Base-by-base conservation (phyloP, 306 rosid species). In the Spatholobus suberectus region DNA sequence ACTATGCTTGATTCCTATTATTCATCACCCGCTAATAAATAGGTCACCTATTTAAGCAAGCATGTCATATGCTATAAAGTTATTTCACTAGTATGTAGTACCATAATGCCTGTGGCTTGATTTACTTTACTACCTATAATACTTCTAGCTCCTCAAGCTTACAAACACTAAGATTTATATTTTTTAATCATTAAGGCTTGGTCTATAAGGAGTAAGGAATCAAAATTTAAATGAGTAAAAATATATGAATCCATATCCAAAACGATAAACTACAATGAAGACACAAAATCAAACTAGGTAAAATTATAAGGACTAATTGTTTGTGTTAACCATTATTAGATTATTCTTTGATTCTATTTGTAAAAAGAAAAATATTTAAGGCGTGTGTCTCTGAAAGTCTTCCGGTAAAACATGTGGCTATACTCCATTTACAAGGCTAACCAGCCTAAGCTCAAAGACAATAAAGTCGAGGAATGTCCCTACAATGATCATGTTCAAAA, bases 1-100 rank as follows among this genome's bases (percentile, higher is more conserved):
- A 13, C 72, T 69, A 18, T 23, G 59, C n/a, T 74, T 81, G 75
- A 81, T 81, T 81, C 75, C 69, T 12, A 38, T 24, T 35, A 3
- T 32, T 9, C 61, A 51, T 15, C 67, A 35, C 58, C 49, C 17
- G 57, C 55, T 51, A 44, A 24, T 23, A 8, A 5, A 9, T 38
- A 5, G 21, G 11, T 27, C 40, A 27, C 40, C 11, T 61, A 13
- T 29, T 61, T 27, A 61, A 61, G 40, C 17, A 13, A 27, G 10
- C 40, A 61, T 61, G 18, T 13, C 38, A 58, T 59, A 6, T 61
- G 8, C 35, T 61, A n/a, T n/a, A n/a, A 26, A 61, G 17, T 59
- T 61, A 0, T 61, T 14, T 61, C 5, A 26, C 8, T 12, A 12
- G 68, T 13, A 61, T 27, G 38, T 27, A 11, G 4, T 27, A 1